Base-by-base conservation (phyloP, 768 basidiomycete genomes). In the Trametes cinnabarina region DNA sequence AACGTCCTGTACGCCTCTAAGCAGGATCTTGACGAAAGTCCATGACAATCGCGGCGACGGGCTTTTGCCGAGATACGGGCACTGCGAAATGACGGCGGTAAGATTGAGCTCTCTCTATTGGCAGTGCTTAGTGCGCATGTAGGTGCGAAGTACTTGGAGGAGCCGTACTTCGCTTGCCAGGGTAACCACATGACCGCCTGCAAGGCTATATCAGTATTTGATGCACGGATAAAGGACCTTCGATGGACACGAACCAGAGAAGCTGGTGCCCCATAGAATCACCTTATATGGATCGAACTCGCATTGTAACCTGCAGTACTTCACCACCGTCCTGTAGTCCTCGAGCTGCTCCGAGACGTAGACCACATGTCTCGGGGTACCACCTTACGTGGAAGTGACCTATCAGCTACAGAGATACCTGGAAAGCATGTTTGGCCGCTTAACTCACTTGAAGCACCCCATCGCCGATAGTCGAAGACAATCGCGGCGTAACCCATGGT, bases 381-480 rank as follows among this genome's bases (percentile, higher is more conserved):
- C 74, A 34, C 72, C 73, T 75, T n/a, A 19, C 44, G 23, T 4
- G 23, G 15, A 4, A 14, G 20, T 19, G 3, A 40, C 30, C 19
- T n/a, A n/a, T n/a, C n/a, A n/a, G n/a, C n/a, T n/a, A n/a, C n/a
- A n/a, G n/a, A n/a, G n/a, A n/a, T n/a, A n/a, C n/a, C n/a, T n/a
- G n/a, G n/a, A n/a, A n/a, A n/a, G n/a, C n/a, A n/a, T n/a, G n/a
- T n/a, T n/a, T n/a, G n/a, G n/a, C n/a, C n/a, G n/a, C n/a, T n/a
- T n/a, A n/a, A 19, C 10, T 8, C 14, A 71, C 73, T 72, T 22
- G 73, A 76, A 1, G 60, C 59, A 5, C 75, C 75, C 73, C 73
- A 76, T 11, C 73, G 66, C 12, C 75, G 69, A 55, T 75, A 76
- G 62, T 76, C 74, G 47, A 76, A 76, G 19, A 74, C 69, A 8